A percentile compares a stretch with the other conserved stretches of the same genome.
phyloP scores from a whole-genome alignment of 257 asterid species.

The Jacaranda copaia region DNA sequence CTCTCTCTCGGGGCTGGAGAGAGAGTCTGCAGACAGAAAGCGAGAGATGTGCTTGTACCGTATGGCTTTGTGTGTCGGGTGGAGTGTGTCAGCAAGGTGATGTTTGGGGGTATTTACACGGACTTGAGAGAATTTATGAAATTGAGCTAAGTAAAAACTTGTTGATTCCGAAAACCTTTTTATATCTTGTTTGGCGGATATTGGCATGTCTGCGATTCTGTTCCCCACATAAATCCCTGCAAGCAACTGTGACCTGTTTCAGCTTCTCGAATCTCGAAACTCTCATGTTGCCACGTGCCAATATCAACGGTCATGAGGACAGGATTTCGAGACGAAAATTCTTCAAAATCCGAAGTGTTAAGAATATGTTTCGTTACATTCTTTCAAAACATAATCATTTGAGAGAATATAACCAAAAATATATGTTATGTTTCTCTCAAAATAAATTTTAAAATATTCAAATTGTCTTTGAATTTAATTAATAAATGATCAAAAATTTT shows the following conservation, averaged over 20 bases:
- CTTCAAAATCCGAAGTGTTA: too few relatives aligned
- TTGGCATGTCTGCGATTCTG: slow-evolving; percentile 49
- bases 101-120: slow-evolving; percentile 47
- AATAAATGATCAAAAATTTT: too few relatives aligned
- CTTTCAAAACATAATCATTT: too few relatives aligned
- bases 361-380: too few relatives aligned
- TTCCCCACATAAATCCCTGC: slow-evolving; percentile 37
- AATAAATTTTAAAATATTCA: too few relatives aligned
- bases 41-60: neutral
- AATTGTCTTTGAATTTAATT: too few relatives aligned
- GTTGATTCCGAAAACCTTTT: slow-evolving; percentile 54
- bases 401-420: too few relatives aligned
- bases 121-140: slow-evolving; percentile 61
- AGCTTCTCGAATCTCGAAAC: slow-evolving; percentile 32
- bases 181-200: slow-evolving; percentile 10
- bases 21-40: slow-evolving; percentile 5
- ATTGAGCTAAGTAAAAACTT: slow-evolving; percentile 38
- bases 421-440: too few relatives aligned
- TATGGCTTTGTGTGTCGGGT: slow-evolving; percentile 39
- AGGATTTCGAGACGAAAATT: neutral
- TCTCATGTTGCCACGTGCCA: slow-evolving; percentile 27
- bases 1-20: slow-evolving; percentile 40
- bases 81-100: slow-evolving; percentile 57
- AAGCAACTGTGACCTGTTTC: neutral
- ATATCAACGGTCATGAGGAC: slow-evolving; percentile 42